Evolutionary conservation across 306 rosid species (phyloP).

Genomic region (Glycine soja): DNA sequence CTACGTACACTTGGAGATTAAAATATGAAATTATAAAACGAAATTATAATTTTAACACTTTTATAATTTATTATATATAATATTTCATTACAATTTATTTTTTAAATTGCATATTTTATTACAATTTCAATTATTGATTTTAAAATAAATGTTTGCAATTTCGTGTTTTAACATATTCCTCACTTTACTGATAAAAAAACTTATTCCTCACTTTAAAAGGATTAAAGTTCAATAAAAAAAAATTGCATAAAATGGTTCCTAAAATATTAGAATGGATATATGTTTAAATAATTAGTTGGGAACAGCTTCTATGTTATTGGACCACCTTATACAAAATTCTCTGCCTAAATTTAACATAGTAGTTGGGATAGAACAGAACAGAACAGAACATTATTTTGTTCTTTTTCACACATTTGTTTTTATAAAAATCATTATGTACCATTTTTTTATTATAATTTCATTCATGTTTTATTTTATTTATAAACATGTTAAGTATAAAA

Average conservation of each 20-base stretch:
- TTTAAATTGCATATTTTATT: not conserved
- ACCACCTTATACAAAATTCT: not conserved
- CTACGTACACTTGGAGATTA: not conserved
- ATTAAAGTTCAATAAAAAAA: not conserved
- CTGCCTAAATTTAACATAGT: not conserved
- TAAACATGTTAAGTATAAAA: not conserved
- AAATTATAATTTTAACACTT: not conserved
- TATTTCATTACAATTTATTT: too few species aligned
- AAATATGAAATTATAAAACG: not conserved
- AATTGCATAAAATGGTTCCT: conserved; percentile 57
- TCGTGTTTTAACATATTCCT: too few species aligned
- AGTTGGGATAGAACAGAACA: not conserved
- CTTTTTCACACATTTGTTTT: not conserved
- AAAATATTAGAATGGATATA: not conserved
- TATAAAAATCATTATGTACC: not conserved
- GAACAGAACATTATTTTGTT: not conserved
- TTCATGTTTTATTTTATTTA: not conserved
- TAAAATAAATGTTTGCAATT: not conserved
- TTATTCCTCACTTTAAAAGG: not conserved
- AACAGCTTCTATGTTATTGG: not conserved
- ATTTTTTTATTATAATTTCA: not conserved
- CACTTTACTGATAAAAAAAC: too few species aligned
- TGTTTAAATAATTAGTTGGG: too few species aligned
- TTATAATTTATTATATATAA: not conserved
- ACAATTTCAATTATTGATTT: not conserved